These are phyloP conservation scores for Chaetomium tenue DNA, from an alignment of 495 filamentous ascomycete genomes.

Conservation along the genomic window DNA sequence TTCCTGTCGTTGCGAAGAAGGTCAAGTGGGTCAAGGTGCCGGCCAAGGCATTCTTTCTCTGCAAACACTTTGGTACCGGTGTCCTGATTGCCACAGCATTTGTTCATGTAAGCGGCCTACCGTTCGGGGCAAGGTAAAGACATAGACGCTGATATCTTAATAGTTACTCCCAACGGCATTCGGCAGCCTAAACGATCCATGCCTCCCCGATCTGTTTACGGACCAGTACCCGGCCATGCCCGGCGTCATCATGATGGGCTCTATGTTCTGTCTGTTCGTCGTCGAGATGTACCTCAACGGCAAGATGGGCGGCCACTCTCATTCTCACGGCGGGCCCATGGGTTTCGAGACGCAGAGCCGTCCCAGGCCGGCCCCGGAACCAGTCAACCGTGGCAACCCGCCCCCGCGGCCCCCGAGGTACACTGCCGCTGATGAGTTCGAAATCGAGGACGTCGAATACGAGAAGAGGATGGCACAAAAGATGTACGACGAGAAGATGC, in stretches of 20 bases:
- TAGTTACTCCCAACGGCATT: slow-evolving; percentile 58
- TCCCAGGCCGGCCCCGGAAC: background rate
- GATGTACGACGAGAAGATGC: slow-evolving; percentile 37
- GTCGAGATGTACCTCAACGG: slow-evolving; percentile 56
- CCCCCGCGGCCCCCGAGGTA: slow-evolving; percentile 34
- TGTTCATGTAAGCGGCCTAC: slow-evolving; percentile 56
- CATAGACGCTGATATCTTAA: slow-evolving; percentile 3
- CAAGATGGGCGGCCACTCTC: slow-evolving; percentile 45
- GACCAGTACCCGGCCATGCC: slow-evolving; percentile 57
- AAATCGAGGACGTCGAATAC: slow-evolving; percentile 37
- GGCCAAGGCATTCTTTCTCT: slow-evolving; percentile 52
- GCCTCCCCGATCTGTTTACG: slow-evolving; percentile 57
- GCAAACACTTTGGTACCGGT: slow-evolving; percentile 68
- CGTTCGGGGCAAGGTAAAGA: background rate
- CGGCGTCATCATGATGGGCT: slow-evolving; percentile 58
- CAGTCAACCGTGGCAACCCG: background rate
- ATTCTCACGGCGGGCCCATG: slow-evolving; percentile 47
- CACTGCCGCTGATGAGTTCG: slow-evolving; percentile 32
- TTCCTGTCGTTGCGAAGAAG: slow-evolving; percentile 56
- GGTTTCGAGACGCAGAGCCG: slow-evolving; percentile 40
- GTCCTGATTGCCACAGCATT: slow-evolving; percentile 69
- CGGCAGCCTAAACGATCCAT: slow-evolving; percentile 55
- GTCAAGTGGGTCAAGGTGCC: slow-evolving; percentile 55
- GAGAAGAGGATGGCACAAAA: slow-evolving; percentile 46
- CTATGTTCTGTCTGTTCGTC: slow-evolving; percentile 56